Percentiles rank a stretch among this genome's conserved stretches.
These are phyloP conservation scores for Trichomonascaceae sp. DNA, from an alignment of 1,139 yeast species.

Conservation along the genomic window DNA sequence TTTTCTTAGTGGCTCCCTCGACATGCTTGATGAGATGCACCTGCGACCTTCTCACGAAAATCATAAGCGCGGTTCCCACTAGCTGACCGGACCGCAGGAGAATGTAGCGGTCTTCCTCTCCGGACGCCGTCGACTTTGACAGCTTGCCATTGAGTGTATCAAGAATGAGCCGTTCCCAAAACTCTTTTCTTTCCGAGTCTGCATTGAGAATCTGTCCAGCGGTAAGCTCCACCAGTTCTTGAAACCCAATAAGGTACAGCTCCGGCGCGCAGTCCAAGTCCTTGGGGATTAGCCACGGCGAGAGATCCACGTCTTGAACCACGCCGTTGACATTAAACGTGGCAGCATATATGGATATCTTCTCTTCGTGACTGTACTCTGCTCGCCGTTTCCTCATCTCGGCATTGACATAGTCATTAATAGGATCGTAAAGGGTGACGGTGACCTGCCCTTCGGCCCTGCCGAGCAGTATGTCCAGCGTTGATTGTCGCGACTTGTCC, in stretches of 20 bases:
- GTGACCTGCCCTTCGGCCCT: constrained; percentile 57
- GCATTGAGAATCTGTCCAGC: constrained; percentile 82
- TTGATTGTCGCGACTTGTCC: constrained; percentile 78
- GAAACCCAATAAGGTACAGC: constrained; percentile 70
- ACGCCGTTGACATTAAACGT: constrained; percentile 83
- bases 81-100: constrained; percentile 77
- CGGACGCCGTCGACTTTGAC: neutral
- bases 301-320: constrained; percentile 40
- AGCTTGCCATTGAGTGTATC: constrained; percentile 37
- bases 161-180: constrained; percentile 69
- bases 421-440: constrained; percentile 77
- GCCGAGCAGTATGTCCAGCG: constrained; percentile 78
- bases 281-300: constrained; percentile 71
- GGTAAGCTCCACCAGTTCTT: constrained; percentile 83
- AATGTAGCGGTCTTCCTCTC: constrained; percentile 36
- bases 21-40: constrained; percentile 55
- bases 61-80: constrained; percentile 77
- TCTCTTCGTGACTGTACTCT: constrained; percentile 48
- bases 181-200: constrained; percentile 54
- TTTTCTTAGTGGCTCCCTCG: constrained; percentile 70
- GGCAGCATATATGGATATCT: constrained; percentile 61
- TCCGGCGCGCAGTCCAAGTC: constrained; percentile 38
- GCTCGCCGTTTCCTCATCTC: constrained; percentile 38
- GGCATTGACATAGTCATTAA: constrained; percentile 63
- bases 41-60: constrained; percentile 55